Evolutionary conservation across 176 grass and related monocot species (phyloP).

Genomic region (Saccharum officinarum): DNA sequence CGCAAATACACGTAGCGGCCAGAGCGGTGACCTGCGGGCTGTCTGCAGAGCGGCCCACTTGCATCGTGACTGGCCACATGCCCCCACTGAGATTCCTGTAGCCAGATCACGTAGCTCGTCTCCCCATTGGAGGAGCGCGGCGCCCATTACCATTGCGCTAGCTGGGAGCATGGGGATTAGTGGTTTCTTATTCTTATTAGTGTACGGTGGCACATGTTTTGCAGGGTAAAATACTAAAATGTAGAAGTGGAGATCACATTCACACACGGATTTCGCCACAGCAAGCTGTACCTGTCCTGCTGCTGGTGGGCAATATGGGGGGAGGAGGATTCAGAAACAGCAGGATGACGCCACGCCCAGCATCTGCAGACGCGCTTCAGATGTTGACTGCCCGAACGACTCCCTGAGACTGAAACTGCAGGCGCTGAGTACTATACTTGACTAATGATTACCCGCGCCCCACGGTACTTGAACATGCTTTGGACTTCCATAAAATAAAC

Average conservation of each 20-base stretch:
- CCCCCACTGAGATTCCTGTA: constrained; percentile 20
- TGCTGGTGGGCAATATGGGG: not conserved
- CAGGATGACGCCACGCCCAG: not conserved
- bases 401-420: not conserved
- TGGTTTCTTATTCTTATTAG: not conserved
- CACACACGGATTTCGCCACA: not conserved
- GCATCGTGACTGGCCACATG: constrained; percentile 17
- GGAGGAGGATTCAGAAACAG: not conserved
- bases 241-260: not conserved
- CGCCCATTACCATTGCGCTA: not conserved
- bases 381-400: constrained; percentile 16
- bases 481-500: not conserved
- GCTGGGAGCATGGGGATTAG: not conserved
- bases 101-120: not conserved
- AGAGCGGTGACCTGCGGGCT: no score
- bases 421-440: not conserved
- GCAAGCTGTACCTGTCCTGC: not conserved
- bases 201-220: not conserved
- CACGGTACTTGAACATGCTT: constrained; percentile 1
- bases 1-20: no score
- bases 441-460: not conserved
- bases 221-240: not conserved
- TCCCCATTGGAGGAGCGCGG: not conserved
- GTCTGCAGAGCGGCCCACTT: no score
- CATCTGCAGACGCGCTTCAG: constrained; percentile 5